Evolutionary conservation across 176 grass and related monocot species (phyloP), one percentile per base, ranked within the genome.

Genomic region (Sorghum bicolor): DNA sequence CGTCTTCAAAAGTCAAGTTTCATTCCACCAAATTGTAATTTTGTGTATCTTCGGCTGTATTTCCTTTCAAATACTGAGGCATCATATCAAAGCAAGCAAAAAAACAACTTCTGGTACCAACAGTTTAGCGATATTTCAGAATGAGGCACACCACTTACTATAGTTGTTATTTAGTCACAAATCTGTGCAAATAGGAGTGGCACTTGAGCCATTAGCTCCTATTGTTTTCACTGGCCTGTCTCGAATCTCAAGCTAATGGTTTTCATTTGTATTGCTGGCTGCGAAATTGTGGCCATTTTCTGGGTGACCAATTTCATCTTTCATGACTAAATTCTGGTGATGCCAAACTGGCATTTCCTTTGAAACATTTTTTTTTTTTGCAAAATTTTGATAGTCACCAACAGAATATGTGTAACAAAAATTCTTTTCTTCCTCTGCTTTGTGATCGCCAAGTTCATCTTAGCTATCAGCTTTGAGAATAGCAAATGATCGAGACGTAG

Each of bases 1-100:
- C 39, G 64, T 72, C 53, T 33, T 63, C 29, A 68, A 43, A 73
- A 58, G 38, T 38, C 47, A 30, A 33, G 28, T 85, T 73, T 78
- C 60, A 9, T 38, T 69, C 78, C 40, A 70, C 47, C 60, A 82
- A 50, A 34, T 64, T 89, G 90, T 92, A 92, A 86, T 92, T 74
- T 80, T 84, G 45, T 91, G 76, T 72, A 79, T 77, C 70, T 91
- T 77, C 80, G 2, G 11, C 47, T 63, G 60, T 86, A 75, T 69
- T 58, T 55, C 2, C 36, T 50, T 48, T 75, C 12, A 5, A 82
- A 81, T 79, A 47, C 25, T 37, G 24, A 74, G 58, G 66, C 5
- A 8, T 67, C 45, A 83, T 78, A 79, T 34, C 31, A 74, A 69
- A 62, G 37, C 37, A 57, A 83, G 60, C 26, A 37, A 24, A 43